Evolutionary conservation across 225 moss, liverwort and hornwort species (phyloP).

Genomic region (Polytrichum commune): DNA sequence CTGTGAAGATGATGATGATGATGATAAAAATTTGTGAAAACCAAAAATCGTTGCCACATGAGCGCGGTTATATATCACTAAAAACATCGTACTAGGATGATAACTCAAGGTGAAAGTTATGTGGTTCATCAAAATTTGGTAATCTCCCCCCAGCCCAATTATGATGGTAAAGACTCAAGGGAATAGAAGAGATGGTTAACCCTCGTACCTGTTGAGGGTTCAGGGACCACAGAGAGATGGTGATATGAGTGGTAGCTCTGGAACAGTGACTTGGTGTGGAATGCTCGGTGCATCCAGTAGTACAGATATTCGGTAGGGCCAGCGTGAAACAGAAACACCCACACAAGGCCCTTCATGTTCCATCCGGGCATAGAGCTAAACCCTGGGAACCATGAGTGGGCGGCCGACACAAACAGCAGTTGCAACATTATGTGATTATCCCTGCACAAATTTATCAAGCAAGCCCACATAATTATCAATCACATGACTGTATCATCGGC

Average conservation of each 20-base stretch:
- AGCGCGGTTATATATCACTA: not conserved
- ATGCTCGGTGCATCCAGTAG: conserved; percentile 89
- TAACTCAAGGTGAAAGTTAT: not conserved
- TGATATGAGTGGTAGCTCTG: conserved; percentile 62
- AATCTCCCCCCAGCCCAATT: not conserved
- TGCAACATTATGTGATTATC: conserved; percentile 85
- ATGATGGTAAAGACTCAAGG: not conserved
- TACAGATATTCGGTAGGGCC: conserved; percentile 71
- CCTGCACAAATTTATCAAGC: conserved; percentile 23
- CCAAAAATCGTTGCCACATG: not conserved
- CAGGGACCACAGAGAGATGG: conserved; percentile 70
- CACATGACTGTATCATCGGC: no score
- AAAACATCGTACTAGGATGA: not conserved
- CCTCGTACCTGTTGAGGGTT: conserved; percentile 62
- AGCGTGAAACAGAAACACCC: conserved; percentile 47
- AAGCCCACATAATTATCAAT: no score
- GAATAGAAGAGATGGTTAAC: not conserved
- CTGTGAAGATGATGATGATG: conserved; percentile 18
- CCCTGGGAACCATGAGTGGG: conserved; percentile 65
- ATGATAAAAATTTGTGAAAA: no score
- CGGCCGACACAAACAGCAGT: conserved; percentile 54
- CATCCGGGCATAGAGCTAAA: conserved; percentile 62
- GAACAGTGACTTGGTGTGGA: conserved; percentile 49
- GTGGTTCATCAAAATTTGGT: no score
- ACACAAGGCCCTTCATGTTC: conserved; percentile 50